phyloP scores from a whole-genome alignment of 345 rosid genomes.

The Moricandia arvensis region DNA sequence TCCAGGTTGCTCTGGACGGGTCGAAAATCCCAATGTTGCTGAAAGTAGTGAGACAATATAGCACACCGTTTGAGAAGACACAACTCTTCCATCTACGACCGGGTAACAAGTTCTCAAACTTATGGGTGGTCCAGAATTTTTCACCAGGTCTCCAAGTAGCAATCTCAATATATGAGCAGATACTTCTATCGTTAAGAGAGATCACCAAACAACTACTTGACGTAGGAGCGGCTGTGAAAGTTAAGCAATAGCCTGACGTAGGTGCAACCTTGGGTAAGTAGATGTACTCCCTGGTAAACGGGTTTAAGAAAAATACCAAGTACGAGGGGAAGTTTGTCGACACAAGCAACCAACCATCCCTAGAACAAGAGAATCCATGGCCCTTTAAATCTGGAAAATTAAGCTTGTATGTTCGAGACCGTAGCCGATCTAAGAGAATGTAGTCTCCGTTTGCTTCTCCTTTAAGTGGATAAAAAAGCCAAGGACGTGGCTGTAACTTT shows the following conservation, averaged over 20 bases:
- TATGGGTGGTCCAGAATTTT: neutral
- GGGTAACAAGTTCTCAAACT: neutral
- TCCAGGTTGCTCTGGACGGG: neutral
- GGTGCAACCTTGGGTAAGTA: neutral
- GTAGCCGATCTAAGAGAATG: neutral
- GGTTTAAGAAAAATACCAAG: neutral
- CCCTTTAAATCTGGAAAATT: neutral
- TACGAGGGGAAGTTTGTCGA: neutral
- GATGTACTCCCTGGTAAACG: neutral
- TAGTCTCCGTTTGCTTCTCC: neutral
- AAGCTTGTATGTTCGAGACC: neutral
- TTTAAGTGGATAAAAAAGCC: neutral
- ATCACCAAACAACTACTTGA: slow-evolving; percentile 4
- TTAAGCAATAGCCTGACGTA: neutral
- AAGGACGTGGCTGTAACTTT: neutral
- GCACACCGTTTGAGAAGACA: slow-evolving; percentile 4
- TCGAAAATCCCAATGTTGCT: slow-evolving; percentile 1
- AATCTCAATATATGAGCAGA: neutral
- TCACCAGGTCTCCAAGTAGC: slow-evolving; percentile 14
- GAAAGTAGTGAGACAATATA: neutral
- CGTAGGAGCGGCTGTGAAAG: slow-evolving; percentile 18
- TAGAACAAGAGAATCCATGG: neutral
- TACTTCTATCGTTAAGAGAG: neutral
- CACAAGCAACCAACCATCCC: slow-evolving; percentile 14
- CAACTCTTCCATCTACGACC: neutral